These are phyloP conservation scores for Chenopodium berlandieri DNA, from an alignment of 148 eudicot genomes.

Conservation along the genomic window DNA sequence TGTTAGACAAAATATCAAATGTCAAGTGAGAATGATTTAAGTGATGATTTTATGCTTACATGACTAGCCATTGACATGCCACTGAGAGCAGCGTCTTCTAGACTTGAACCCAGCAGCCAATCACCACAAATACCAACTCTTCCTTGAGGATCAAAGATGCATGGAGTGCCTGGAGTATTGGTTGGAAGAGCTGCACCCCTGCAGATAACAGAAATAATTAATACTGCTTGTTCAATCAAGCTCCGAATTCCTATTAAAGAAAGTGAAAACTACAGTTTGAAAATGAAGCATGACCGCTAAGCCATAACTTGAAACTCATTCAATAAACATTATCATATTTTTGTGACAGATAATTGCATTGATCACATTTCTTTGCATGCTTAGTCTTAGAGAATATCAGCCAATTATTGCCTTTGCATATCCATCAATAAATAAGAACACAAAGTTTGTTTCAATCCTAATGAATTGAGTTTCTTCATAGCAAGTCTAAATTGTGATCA, in stretches of 20 bases:
- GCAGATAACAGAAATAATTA: slow-evolving; percentile 20
- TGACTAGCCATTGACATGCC: slow-evolving; percentile 95
- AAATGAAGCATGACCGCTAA: neutral
- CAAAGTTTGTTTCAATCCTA: neutral
- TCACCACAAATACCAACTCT: slow-evolving; percentile 98
- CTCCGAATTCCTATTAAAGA: neutral
- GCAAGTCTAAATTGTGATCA: neutral
- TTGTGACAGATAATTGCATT: neutral
- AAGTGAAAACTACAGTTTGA: neutral
- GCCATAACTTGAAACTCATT: neutral
- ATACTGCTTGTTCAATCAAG: neutral
- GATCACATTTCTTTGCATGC: neutral
- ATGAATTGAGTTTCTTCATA: neutral
- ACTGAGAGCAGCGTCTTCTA: slow-evolving; percentile 91
- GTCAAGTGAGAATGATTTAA: neutral
- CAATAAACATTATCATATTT: neutral
- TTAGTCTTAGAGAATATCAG: neutral
- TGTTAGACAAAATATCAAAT: neutral
- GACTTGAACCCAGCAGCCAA: slow-evolving; percentile 93
- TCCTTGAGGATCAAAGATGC: slow-evolving; percentile 93
- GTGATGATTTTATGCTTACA: slow-evolving; percentile 32
- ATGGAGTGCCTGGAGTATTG: slow-evolving; percentile 83
- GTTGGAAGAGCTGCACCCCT: slow-evolving; percentile 99
- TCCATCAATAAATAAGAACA: neutral
- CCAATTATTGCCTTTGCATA: neutral